Evolutionary conservation across 495 filamentous ascomycete species (phyloP), one percentile per base, ranked within the genome.

Genomic region (Cercophora samala): DNA sequence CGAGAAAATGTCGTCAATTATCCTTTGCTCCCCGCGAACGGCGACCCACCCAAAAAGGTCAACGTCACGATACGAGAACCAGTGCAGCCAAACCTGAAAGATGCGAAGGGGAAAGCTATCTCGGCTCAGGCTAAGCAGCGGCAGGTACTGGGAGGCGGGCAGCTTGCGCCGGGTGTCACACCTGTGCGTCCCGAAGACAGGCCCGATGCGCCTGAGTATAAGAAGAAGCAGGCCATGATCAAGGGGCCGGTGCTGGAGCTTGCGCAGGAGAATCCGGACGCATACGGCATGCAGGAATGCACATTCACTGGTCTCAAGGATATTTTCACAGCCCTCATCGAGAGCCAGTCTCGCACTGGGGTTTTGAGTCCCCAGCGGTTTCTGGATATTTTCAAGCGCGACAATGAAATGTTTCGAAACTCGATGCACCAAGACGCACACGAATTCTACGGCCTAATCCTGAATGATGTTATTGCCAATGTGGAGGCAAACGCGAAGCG

Each of bases 391-490:
- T 85, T 99, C 68, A 91, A 93, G 73, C 85, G 91, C 26, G 92
- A 98, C 68, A 93, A 98, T 74, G 96, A 98, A 75, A 96, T 97
- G 93, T 99, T 98, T 70, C 90, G 93, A 59, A 91, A 90, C 51
- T 89, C 93, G 23, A 96, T 97, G 91, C 95, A 99, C 77, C 95
- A 99, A 78, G 95, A 99, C 80, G 95, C 95, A 5, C 95, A 99
- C 73, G 95, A 99, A 70, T 99, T 99, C 72, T 85, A 97, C 67
- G 97, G 96, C 67, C 82, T 97, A 17, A 85, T 99, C 1, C 84
- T 99, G n/a, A 99, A 99, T 73, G 90, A 97, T 72, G 93, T 98
- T 18, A 93, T 99, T 37, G 87, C 92, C 15, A 96, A 96, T 72
- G 93, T 98, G 19, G 96, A 98, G 76, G 86, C 86, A 11, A 90